Evolutionary conservation across 148 eudicot genomes (phyloP).

Genomic region (Talinum fruticosum): DNA sequence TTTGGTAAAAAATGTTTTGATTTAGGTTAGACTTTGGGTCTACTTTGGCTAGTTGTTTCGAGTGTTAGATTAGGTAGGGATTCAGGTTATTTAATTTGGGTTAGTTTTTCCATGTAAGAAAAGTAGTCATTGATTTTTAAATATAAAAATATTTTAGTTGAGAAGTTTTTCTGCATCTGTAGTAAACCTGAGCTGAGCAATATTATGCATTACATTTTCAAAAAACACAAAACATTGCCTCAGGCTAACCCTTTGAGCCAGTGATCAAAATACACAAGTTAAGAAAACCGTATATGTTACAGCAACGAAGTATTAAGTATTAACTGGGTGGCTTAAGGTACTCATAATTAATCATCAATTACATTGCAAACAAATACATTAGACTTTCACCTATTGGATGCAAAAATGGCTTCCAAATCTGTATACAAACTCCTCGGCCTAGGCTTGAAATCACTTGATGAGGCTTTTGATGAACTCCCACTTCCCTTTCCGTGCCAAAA

Average conservation of each 20-base stretch:
- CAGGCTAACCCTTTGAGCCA: background rate
- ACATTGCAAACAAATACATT: slow-evolving; percentile 7
- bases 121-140: too few species aligned
- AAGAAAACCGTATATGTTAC: background rate
- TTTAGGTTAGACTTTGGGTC: too few species aligned
- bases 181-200: background rate
- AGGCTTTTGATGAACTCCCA: slow-evolving; percentile 51
- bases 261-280: background rate
- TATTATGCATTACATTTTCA: too few species aligned
- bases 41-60: too few species aligned
- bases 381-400: slow-evolving; percentile 37
- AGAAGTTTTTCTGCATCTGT: too few species aligned
- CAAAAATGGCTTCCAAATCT: slow-evolving; percentile 92
- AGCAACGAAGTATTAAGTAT: background rate
- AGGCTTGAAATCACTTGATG: slow-evolving; percentile 55
- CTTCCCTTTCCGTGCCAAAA: slow-evolving; percentile 67
- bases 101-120: too few species aligned
- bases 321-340: background rate
- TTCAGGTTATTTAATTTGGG: too few species aligned
- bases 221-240: background rate
- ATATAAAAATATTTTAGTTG: background rate
- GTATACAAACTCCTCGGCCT: slow-evolving; percentile 61
- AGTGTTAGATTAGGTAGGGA: too few species aligned
- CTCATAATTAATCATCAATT: background rate
- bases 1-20: too few species aligned